Evolutionary conservation across 441 rosid species (phyloP).

Genomic region (Theobroma grandiflorum): DNA sequence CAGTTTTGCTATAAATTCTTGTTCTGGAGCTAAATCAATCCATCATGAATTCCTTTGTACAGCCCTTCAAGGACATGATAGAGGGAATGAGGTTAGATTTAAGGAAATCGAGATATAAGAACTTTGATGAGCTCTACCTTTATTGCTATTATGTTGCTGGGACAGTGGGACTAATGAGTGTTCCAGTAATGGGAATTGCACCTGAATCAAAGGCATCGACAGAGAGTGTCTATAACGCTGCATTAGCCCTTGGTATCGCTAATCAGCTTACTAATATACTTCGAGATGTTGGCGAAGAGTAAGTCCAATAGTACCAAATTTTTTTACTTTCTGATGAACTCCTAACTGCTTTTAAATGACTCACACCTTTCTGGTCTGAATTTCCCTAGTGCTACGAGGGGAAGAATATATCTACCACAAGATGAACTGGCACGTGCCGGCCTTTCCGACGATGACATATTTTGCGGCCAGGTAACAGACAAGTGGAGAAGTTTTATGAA

Average conservation of each 20-base stretch:
- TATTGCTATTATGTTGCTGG: conserved; percentile 68
- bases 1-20: not conserved
- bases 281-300: conserved; percentile 68
- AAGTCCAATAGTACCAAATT: conserved; percentile 19
- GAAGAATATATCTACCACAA: conserved; percentile 58
- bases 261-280: conserved; percentile 68
- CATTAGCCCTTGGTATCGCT: conserved; percentile 59
- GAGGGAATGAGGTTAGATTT: conserved; percentile 64
- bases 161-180: conserved; percentile 63
- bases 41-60: not conserved
- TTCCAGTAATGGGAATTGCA: conserved; percentile 63
- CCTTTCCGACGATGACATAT: conserved; percentile 52
- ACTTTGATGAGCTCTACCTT: conserved; percentile 63
- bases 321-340: not conserved
- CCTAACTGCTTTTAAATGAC: not conserved
- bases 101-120: conserved; percentile 47
- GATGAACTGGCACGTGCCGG: conserved; percentile 51
- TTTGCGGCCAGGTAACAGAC: conserved; percentile 48
- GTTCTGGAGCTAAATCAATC: not conserved
- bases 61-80: conserved; percentile 64
- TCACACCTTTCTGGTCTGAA: not conserved
- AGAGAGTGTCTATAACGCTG: conserved; percentile 55
- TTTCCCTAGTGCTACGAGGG: conserved; percentile 51
- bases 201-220: conserved; percentile 53
- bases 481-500: conserved; percentile 58